Evolutionary conservation across 176 grass and related monocot species (phyloP).

Genomic region (Aegilops umbellulata): DNA sequence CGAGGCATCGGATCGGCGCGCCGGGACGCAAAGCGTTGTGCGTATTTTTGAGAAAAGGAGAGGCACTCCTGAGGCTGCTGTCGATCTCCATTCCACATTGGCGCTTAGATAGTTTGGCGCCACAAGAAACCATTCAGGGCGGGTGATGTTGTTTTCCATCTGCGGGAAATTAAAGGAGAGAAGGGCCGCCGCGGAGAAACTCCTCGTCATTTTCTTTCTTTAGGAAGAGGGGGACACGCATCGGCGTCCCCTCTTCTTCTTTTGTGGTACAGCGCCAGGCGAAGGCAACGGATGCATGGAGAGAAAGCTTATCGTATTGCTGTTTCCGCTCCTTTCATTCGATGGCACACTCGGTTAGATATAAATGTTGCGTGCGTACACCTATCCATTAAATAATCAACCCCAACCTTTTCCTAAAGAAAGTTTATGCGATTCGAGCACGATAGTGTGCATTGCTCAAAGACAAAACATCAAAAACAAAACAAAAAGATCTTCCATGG

Average conservation of each 20-base stretch:
- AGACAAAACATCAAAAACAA: not conserved
- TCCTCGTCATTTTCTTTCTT: constrained; percentile 14
- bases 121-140: not conserved
- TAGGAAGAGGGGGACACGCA: not conserved
- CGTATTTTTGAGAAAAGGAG: not conserved
- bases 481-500: not conserved
- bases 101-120: not conserved
- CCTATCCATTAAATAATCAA: not conserved
- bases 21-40: not conserved
- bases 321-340: not conserved
- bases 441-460: not conserved
- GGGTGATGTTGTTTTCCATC: constrained; percentile 11
- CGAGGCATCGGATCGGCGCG: not conserved
- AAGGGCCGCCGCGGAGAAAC: not conserved
- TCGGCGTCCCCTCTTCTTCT: not conserved
- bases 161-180: not conserved
- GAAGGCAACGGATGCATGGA: not conserved
- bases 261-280: not conserved
- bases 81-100: not conserved
- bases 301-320: not conserved
- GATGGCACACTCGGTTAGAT: not conserved
- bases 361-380: too few species aligned
- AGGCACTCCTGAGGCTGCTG: not conserved
- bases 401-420: not conserved
- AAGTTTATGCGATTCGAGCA: not conserved